phyloP scores from a whole-genome alignment of 1,139 yeast genomes.

The Candida anutae region DNA sequence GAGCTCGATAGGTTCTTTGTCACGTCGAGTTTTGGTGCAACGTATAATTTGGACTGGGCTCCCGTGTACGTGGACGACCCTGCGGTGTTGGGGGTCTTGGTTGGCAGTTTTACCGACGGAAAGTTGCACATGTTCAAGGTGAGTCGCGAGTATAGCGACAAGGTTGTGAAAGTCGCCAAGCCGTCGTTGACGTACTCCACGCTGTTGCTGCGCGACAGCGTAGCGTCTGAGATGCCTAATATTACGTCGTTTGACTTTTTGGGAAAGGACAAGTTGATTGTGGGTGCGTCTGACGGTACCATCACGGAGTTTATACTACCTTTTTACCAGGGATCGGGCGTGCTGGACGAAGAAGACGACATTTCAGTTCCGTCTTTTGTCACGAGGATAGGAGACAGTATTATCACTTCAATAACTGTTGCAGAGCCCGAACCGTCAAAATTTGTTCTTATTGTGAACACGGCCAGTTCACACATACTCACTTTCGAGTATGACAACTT shows the following conservation, averaged over 20 bases:
- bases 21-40: slow-evolving; percentile 45
- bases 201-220: neutral
- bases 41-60: slow-evolving; percentile 48
- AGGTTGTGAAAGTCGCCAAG: slow-evolving; percentile 15
- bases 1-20: slow-evolving; percentile 23
- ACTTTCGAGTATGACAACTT: slow-evolving; percentile 35
- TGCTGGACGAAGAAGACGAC: slow-evolving; percentile 8
- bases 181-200: slow-evolving; percentile 21
- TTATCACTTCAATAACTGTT: slow-evolving; percentile 38
- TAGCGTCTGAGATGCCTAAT: slow-evolving; percentile 1
- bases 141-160: slow-evolving; percentile 5
- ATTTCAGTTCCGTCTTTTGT: slow-evolving; percentile 38
- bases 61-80: slow-evolving; percentile 18
- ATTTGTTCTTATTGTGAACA: slow-evolving; percentile 32
- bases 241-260: slow-evolving; percentile 48
- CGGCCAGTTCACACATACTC: slow-evolving; percentile 41
- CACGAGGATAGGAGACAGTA: slow-evolving; percentile 42
- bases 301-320: slow-evolving; percentile 55
- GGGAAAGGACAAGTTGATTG: slow-evolving; percentile 40
- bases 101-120: slow-evolving; percentile 61
- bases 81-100: slow-evolving; percentile 35
- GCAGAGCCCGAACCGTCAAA: slow-evolving; percentile 19
- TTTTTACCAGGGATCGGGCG: slow-evolving; percentile 7
- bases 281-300: slow-evolving; percentile 62
- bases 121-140: slow-evolving; percentile 46